Percentiles rank a stretch among this genome's conserved stretches.
Conservation (phyloP, 2,329 filamentous ascomycete species). For the Clathrospora elynae region DNA sequence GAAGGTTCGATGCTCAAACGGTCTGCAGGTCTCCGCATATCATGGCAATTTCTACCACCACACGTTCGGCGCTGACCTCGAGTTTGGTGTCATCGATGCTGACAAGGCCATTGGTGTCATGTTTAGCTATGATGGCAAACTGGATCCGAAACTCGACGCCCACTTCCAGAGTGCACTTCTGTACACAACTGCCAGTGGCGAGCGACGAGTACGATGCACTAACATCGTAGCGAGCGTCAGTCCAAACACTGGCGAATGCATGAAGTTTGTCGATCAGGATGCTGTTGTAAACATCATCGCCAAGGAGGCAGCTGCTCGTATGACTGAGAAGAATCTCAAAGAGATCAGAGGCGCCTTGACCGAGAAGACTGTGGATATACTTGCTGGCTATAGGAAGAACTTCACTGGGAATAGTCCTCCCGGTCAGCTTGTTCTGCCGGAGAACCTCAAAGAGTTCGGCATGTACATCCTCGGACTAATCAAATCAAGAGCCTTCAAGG, state of each 20-base stretch:
- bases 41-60: constrained; percentile 97
- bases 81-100: constrained; percentile 88
- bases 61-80: constrained; percentile 90
- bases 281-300: constrained; percentile 86
- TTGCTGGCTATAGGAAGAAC: constrained; percentile 90
- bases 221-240: constrained; percentile 94
- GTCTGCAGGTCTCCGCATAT: constrained; percentile 89
- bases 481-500: constrained; percentile 91
- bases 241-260: constrained; percentile 77
- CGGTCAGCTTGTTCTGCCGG: constrained; percentile 90
- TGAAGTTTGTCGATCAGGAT: constrained; percentile 96
- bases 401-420: constrained; percentile 86
- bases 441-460: constrained; percentile 92
- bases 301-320: constrained; percentile 90
- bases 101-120: constrained; percentile 92
- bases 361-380: constrained; percentile 90
- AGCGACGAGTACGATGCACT: constrained; percentile 87
- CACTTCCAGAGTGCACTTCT: constrained; percentile 96
- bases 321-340: constrained; percentile 76
- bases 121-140: constrained; percentile 94
- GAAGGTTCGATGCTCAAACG: constrained; percentile 98
- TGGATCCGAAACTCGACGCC: constrained; percentile 94
- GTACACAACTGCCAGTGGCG: constrained; percentile 88
- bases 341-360: constrained; percentile 82
- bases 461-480: constrained; percentile 93